phyloP scores from a whole-genome alignment of 257 asterid species.

The Solanum clarkiae region DNA sequence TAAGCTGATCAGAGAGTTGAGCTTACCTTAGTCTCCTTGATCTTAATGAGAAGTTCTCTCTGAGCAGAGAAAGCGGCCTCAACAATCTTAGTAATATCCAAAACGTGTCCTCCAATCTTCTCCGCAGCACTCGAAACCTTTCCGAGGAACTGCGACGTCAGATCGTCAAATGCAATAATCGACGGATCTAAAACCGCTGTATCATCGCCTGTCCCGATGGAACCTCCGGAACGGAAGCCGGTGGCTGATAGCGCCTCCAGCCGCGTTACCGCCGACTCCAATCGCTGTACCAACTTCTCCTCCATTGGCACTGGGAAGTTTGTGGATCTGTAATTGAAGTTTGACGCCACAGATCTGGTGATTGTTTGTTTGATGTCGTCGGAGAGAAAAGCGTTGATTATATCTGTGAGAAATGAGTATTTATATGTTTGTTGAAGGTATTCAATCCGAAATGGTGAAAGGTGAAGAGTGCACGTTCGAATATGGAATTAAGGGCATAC shows the following conservation, averaged over 20 bases:
- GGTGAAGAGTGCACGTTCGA: background rate
- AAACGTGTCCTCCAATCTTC: slow-evolving; percentile 82
- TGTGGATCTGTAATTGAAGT: slow-evolving; percentile 7
- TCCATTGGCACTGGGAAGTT: slow-evolving; percentile 54
- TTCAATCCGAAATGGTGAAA: slow-evolving; percentile 5
- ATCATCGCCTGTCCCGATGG: slow-evolving; percentile 27
- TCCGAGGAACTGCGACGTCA: slow-evolving; percentile 43
- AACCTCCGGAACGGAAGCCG: slow-evolving; percentile 21
- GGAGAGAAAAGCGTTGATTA: background rate
- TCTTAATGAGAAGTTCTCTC: slow-evolving; percentile 67
- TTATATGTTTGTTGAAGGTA: background rate
- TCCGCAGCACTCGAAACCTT: slow-evolving; percentile 55
- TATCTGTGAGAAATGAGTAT: background rate
- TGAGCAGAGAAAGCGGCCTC: slow-evolving; percentile 58
- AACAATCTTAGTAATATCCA: slow-evolving; percentile 52
- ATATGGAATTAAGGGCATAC: slow-evolving; percentile 4
- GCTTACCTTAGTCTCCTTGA: slow-evolving; percentile 59
- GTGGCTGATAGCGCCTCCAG: slow-evolving; percentile 52
- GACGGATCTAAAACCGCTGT: slow-evolving; percentile 68
- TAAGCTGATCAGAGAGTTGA: background rate
- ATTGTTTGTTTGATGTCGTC: background rate
- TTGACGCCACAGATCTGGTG: slow-evolving; percentile 24
- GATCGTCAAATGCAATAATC: slow-evolving; percentile 64
- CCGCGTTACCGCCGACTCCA: slow-evolving; percentile 88
- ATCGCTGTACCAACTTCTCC: slow-evolving; percentile 59